Conservation (phyloP, 345 rosid species). For the Euphorbia tirucalli region DNA sequence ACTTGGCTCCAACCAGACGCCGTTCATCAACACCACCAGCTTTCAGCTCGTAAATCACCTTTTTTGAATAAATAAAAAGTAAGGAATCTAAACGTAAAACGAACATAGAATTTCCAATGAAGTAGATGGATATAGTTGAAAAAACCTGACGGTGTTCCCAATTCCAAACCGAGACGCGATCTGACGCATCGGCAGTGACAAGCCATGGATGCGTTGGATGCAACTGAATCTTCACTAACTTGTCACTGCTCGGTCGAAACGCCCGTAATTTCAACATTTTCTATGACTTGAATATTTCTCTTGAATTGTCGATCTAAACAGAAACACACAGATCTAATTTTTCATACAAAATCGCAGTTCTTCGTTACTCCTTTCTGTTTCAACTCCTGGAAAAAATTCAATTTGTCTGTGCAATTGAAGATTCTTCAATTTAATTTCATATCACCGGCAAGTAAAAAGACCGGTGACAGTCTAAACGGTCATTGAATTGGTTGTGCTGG, state of each 20-base stretch:
- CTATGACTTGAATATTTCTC: background rate
- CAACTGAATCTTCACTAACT: constrained; percentile 88
- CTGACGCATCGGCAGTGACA: constrained; percentile 91
- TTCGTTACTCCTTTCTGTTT: background rate
- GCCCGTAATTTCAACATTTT: constrained; percentile 88
- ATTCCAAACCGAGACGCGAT: constrained; percentile 97
- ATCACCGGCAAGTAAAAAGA: too few species aligned
- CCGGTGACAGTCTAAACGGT: too few species aligned
- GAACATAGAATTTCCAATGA: background rate
- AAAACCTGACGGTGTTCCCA: constrained; percentile 98
- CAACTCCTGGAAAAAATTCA: background rate
- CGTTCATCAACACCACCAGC: constrained; percentile 98
- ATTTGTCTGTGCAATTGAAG: too few species aligned
- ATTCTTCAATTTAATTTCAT: too few species aligned
- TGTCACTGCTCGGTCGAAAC: constrained; percentile 72
- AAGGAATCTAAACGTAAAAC: background rate
- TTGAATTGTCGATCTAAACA: background rate
- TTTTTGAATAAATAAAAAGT: background rate
- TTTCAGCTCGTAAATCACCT: constrained; percentile 93
- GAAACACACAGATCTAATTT: background rate
- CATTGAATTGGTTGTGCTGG: too few species aligned
- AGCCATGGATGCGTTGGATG: constrained; percentile 99
- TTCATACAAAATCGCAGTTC: background rate
- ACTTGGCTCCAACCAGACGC: constrained; percentile 90
- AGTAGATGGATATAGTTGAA: background rate